Conservation (phyloP, 73 alveolate species). For the Paramecium primaurelia region DNA sequence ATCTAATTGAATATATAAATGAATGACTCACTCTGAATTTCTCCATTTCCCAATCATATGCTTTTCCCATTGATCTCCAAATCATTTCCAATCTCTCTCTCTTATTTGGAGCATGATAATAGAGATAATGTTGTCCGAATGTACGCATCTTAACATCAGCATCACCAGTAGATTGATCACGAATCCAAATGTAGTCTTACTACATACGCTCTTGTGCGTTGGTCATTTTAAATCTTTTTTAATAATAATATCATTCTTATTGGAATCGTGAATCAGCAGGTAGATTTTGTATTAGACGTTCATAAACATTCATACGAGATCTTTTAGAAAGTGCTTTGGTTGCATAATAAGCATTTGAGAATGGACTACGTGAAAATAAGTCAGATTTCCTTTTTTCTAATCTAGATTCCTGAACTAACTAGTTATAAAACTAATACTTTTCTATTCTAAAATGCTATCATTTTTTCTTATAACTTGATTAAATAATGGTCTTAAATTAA, state of each 20-base stretch:
- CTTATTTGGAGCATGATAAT: slow-evolving; percentile 61
- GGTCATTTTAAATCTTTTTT: slow-evolving; percentile 53
- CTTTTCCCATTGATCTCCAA: slow-evolving; percentile 64
- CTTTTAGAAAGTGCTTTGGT: background rate
- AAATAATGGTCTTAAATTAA: background rate
- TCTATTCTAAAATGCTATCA: background rate
- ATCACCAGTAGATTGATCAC: slow-evolving; percentile 55
- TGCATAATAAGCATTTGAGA: slow-evolving; percentile 43
- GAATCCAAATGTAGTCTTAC: slow-evolving; percentile 60
- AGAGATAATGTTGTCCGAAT: slow-evolving; percentile 56
- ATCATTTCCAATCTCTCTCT: slow-evolving; percentile 64
- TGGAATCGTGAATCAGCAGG: slow-evolving; percentile 14
- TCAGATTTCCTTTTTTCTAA: background rate
- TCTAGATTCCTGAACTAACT: background rate
- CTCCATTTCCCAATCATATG: slow-evolving; percentile 64
- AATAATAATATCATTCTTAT: background rate
- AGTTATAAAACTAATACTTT: background rate
- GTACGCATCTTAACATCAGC: slow-evolving; percentile 54
- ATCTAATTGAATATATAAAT: background rate
- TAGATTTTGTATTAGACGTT: background rate
- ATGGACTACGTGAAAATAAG: background rate
- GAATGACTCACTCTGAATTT: slow-evolving; percentile 51
- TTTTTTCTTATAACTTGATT: background rate
- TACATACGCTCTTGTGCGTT: slow-evolving; percentile 57
- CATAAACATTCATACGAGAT: slow-evolving; percentile 2